A percentile compares a stretch with the other conserved stretches of the same genome.
phyloP scores from a whole-genome alignment of 805 yeast genomes.

The Saccharomycopsis fodiens region DNA sequence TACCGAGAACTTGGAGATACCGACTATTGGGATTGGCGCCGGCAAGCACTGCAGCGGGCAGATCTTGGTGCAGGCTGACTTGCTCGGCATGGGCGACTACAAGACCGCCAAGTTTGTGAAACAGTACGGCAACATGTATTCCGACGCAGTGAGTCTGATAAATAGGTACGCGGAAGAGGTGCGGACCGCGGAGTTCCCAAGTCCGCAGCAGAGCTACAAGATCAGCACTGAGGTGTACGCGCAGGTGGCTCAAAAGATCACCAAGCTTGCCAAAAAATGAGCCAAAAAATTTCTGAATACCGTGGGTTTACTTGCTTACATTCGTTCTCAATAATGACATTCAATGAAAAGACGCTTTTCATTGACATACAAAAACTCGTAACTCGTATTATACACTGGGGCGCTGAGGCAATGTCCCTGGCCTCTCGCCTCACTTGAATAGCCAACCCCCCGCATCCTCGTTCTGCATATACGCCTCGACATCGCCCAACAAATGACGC shows the following conservation, averaged over 20 bases:
- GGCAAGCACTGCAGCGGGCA: slow-evolving; percentile 82
- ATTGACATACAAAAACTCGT: not conserved
- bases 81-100: slow-evolving; percentile 62
- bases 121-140: slow-evolving; percentile 47
- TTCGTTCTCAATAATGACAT: not conserved
- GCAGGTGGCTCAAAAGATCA: slow-evolving; percentile 3
- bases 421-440: slow-evolving; percentile 5
- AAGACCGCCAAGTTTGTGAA: slow-evolving; percentile 66
- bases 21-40: slow-evolving; percentile 95
- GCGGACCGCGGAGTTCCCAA: slow-evolving; percentile 48
- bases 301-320: not conserved
- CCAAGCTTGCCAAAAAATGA: slow-evolving; percentile 1
- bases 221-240: slow-evolving; percentile 3
- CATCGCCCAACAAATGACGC: slow-evolving; percentile 6
- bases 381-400: not conserved
- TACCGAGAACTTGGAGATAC: slow-evolving; percentile 53
- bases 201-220: slow-evolving; percentile 11
- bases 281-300: not conserved
- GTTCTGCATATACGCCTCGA: slow-evolving; percentile 7
- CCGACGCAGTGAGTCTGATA: slow-evolving; percentile 44
- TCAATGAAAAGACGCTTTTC: too few species aligned
- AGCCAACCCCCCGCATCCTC: slow-evolving; percentile 19
- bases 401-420: not conserved
- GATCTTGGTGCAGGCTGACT: slow-evolving; percentile 79
- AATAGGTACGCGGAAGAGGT: slow-evolving; percentile 55